These are phyloP conservation scores for Metrosideros polymorpha DNA, from an alignment of 441 rosid species.

Conservation along the genomic window DNA sequence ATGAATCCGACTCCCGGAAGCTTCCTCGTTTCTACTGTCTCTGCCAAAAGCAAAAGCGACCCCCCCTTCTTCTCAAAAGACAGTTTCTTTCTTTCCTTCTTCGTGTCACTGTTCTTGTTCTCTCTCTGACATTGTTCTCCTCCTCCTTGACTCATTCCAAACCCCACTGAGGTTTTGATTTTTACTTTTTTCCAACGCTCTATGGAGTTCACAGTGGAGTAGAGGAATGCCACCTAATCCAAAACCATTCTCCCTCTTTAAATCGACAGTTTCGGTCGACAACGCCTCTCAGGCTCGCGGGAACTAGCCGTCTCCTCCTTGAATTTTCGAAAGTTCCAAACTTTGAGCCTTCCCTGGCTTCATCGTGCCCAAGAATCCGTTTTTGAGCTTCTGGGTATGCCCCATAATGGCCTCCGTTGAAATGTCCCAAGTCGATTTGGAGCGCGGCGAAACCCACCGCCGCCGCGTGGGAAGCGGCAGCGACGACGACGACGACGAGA, in stretches of 20 bases:
- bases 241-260: not conserved
- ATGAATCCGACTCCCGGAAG: not conserved
- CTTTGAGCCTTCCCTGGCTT: not conserved
- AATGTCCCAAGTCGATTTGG: conserved; percentile 62
- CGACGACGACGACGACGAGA: conserved; percentile 18
- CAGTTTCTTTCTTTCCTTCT: not conserved
- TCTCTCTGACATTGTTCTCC: not conserved
- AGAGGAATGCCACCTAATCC: not conserved
- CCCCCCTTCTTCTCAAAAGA: not conserved
- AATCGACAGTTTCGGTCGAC: not conserved
- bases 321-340: conserved; percentile 1
- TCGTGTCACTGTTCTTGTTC: not conserved
- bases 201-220: not conserved
- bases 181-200: not conserved
- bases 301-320: not conserved
- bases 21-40: not conserved
- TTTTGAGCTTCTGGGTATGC: not conserved
- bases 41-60: not conserved
- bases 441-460: conserved; percentile 37
- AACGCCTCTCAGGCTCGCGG: not conserved
- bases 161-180: not conserved
- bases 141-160: not conserved
- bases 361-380: not conserved
- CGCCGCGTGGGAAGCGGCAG: conserved; percentile 21
- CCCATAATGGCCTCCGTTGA: conserved; percentile 20